Conservation (phyloP, 2,329 filamentous ascomycete genomes). For the Bipolaris zeicola region DNA sequence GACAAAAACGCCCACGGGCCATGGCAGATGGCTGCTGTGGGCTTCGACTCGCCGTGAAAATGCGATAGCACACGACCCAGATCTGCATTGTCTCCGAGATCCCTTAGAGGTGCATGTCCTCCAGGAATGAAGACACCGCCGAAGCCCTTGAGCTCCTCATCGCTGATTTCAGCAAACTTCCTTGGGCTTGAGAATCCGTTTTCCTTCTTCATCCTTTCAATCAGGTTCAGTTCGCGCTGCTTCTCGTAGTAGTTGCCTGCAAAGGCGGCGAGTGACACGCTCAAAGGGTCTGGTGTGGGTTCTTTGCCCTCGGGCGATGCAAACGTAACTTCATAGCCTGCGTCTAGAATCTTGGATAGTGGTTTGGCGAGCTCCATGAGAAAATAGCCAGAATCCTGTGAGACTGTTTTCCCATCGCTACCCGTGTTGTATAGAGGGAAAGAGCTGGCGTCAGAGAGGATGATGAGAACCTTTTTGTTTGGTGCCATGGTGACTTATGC, state of each 20-base stretch:
- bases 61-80: slow-evolving; percentile 51
- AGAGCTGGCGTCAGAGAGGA: slow-evolving; percentile 53
- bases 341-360: slow-evolving; percentile 34
- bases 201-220: slow-evolving; percentile 54
- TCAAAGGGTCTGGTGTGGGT: slow-evolving; percentile 52
- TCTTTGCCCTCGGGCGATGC: slow-evolving; percentile 53
- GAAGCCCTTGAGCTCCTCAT: slow-evolving; percentile 49
- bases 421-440: slow-evolving; percentile 37
- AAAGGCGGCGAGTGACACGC: slow-evolving; percentile 51
- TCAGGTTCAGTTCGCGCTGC: slow-evolving; percentile 48
- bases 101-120: slow-evolving; percentile 53
- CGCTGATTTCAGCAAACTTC: slow-evolving; percentile 48
- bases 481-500: slow-evolving; percentile 20
- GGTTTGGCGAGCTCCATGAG: slow-evolving; percentile 44
- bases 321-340: slow-evolving; percentile 53
- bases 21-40: slow-evolving; percentile 55
- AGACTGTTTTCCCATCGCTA: slow-evolving; percentile 30
- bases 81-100: slow-evolving; percentile 51
- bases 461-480: slow-evolving; percentile 54
- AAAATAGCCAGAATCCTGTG: slow-evolving; percentile 40
- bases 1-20: slow-evolving; percentile 54
- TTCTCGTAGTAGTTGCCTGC: slow-evolving; percentile 56
- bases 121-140: slow-evolving; percentile 54
- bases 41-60: slow-evolving; percentile 51
- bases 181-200: slow-evolving; percentile 51